These are phyloP conservation scores for Vitis hybrid DNA, from an alignment of 177 flowering plant genomes.

Conservation along the genomic window DNA sequence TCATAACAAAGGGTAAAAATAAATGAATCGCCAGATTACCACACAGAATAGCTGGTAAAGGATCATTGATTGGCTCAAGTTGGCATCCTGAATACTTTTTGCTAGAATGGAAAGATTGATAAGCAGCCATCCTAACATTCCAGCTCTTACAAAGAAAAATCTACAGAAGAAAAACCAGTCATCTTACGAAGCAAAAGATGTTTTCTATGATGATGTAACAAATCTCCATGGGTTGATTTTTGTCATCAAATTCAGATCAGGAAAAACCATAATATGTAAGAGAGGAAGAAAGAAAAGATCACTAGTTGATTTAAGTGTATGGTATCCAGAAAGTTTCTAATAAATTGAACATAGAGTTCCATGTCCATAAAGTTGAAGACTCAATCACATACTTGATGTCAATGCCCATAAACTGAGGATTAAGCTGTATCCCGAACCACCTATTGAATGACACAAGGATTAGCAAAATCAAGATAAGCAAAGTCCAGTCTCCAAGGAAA, in stretches of 20 bases:
- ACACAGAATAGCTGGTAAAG: slow-evolving; percentile 77
- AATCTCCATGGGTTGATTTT: background rate
- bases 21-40: slow-evolving; percentile 37
- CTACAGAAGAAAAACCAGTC: slow-evolving; percentile 36
- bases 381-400: slow-evolving; percentile 81
- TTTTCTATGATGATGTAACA: background rate
- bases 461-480: slow-evolving; percentile 2
- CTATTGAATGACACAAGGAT: slow-evolving; percentile 36
- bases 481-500: background rate
- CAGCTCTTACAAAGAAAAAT: slow-evolving; percentile 99
- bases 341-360: background rate
- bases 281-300: too few species aligned
- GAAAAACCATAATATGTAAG: too few species aligned
- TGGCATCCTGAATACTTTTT: slow-evolving; percentile 59
- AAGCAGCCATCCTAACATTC: slow-evolving; percentile 99
- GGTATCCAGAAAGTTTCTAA: background rate
- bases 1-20: background rate
- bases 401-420: slow-evolving; percentile 84
- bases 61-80: slow-evolving; percentile 69
- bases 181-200: background rate
- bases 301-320: background rate
- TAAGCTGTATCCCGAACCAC: slow-evolving; percentile 99
- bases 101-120: slow-evolving; percentile 89
- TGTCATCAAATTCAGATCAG: background rate
- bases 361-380: slow-evolving; percentile 11